phyloP scores from a whole-genome alignment of 129 eudicot species.

The Silybum marianum region DNA sequence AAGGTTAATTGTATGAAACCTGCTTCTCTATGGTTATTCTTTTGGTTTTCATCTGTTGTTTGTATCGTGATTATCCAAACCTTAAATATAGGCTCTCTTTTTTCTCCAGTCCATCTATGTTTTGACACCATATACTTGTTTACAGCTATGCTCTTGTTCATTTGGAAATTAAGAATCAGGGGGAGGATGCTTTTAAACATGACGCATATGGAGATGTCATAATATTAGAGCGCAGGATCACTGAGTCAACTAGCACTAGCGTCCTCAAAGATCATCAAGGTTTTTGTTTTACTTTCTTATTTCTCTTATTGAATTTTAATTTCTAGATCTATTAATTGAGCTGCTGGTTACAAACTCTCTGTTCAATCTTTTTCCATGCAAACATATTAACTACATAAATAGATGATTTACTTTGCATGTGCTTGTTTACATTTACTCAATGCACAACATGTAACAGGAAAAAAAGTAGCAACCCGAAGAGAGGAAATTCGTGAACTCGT shows the following conservation, averaged over 20 bases:
- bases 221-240: conserved; percentile 72
- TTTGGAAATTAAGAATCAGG: conserved; percentile 77
- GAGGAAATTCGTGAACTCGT: conserved; percentile 88
- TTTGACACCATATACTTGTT: conserved; percentile 18
- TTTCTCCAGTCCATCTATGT: conserved; percentile 4
- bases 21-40: not conserved
- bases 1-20: not conserved
- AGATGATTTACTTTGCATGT: not conserved
- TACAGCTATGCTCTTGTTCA: conserved; percentile 80
- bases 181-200: conserved; percentile 88
- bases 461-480: conserved; percentile 64
- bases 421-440: conserved; percentile 11
- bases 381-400: not conserved
- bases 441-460: conserved; percentile 56
- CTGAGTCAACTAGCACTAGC: conserved; percentile 66
- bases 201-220: conserved; percentile 71
- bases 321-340: not conserved
- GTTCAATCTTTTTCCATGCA: not conserved
- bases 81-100: not conserved
- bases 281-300: conserved; percentile 23
- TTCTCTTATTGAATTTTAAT: not conserved
- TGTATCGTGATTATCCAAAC: not conserved
- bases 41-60: conserved; percentile 2
- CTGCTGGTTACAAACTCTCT: conserved; percentile 1
- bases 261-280: conserved; percentile 79